phyloP scores from a whole-genome alignment of 1,284 basidiomycete species.

The Vanrija sp. region DNA sequence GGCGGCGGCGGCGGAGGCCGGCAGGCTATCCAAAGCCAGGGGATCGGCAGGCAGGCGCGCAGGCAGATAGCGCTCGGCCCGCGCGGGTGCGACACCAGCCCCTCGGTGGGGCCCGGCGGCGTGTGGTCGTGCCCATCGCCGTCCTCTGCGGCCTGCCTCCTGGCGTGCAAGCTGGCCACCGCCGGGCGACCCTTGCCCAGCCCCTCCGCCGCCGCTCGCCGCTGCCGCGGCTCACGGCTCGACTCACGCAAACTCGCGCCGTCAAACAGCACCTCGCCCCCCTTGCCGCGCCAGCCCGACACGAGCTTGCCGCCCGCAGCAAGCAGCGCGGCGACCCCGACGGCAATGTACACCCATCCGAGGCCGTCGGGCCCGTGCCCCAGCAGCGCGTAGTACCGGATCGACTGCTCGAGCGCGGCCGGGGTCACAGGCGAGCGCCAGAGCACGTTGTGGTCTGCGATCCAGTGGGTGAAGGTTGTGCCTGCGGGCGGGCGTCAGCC shows the following conservation, averaged over 20 bases:
- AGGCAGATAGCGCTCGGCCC: background rate
- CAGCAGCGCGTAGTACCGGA: slow-evolving; percentile 40
- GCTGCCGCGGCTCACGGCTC: background rate
- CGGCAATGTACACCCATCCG: slow-evolving; percentile 37
- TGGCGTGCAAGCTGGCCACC: background rate
- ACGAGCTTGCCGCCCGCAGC: slow-evolving; percentile 32
- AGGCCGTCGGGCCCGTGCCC: slow-evolving; percentile 25
- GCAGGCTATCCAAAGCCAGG: background rate
- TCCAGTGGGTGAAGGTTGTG: slow-evolving; percentile 47
- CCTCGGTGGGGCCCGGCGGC: background rate
- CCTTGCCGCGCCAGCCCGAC: slow-evolving; percentile 28
- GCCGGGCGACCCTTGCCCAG: background rate
- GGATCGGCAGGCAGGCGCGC: background rate
- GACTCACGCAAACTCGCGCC: slow-evolving; percentile 41
- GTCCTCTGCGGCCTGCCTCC: too few relatives aligned
- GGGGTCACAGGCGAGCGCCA: slow-evolving; percentile 41
- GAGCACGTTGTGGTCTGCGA: slow-evolving; percentile 46
- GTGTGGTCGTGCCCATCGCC: too few relatives aligned
- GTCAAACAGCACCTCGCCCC: slow-evolving; percentile 45
- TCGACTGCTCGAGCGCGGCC: slow-evolving; percentile 33
- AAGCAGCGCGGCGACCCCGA: slow-evolving; percentile 25
- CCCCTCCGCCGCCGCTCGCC: background rate
- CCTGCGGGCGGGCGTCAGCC: slow-evolving; percentile 20
- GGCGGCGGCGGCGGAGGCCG: too few relatives aligned
- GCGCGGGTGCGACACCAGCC: background rate